Evolutionary conservation across 306 rosid species (phyloP).

Genomic region (Rosa lucieae): DNA sequence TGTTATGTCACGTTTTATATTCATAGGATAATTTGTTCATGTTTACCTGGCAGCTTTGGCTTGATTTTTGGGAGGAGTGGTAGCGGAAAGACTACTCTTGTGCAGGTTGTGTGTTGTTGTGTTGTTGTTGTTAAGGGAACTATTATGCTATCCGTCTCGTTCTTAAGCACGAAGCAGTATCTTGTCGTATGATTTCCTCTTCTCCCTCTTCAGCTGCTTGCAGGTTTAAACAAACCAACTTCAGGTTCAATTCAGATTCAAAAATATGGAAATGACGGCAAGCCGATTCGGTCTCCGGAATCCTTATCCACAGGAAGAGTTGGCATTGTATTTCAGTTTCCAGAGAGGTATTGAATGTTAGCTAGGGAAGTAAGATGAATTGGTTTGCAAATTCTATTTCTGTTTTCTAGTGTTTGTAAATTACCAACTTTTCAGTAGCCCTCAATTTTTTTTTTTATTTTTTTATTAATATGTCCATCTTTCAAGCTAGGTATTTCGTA

Average conservation of each 20-base stretch:
- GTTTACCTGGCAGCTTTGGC: constrained; percentile 67
- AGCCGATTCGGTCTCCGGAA: constrained; percentile 54
- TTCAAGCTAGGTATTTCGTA: constrained; percentile 70
- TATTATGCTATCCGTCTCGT: not conserved
- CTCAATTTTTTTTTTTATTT: not conserved
- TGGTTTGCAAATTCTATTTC: not conserved
- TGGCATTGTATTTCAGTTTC: constrained; percentile 93
- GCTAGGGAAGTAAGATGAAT: not conserved
- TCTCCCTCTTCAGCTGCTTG: constrained; percentile 62
- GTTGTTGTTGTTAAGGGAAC: not conserved
- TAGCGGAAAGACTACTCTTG: constrained; percentile 89
- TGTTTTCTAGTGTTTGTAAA: not conserved
- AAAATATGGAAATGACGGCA: constrained; percentile 67
- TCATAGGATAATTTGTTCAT: constrained; percentile 23
- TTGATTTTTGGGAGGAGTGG: constrained; percentile 88
- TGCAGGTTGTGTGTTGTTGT: constrained; percentile 54
- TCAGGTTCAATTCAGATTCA: constrained; percentile 75
- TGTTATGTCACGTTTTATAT: not conserved
- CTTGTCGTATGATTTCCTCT: not conserved
- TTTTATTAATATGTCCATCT: not conserved
- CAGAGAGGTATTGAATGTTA: constrained; percentile 67
- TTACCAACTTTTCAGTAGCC: not conserved
- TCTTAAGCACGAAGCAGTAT: not conserved
- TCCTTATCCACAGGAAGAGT: constrained; percentile 72
- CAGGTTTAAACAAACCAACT: constrained; percentile 84